phyloP scores from a whole-genome alignment of 148 eudicot species.

The Vaccinium macrocarpon region DNA sequence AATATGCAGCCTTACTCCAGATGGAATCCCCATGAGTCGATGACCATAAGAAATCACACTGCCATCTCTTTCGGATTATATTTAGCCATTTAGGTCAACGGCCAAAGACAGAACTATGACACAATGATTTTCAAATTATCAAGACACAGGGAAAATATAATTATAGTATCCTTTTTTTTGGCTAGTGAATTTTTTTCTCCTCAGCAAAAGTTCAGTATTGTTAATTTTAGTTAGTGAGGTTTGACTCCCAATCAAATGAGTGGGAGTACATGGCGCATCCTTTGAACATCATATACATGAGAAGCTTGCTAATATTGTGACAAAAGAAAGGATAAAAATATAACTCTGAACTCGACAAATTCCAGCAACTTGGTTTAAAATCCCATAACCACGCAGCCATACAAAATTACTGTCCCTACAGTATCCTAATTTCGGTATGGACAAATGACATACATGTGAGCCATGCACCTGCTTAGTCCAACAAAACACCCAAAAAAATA shows the following conservation, averaged over 20 bases:
- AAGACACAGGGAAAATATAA: neutral
- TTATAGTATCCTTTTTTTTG: too few relatives aligned
- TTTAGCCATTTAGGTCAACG: neutral
- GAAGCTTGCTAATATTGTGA: neutral
- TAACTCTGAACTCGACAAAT: neutral
- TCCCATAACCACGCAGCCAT: neutral
- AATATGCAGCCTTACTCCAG: neutral
- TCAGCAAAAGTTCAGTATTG: too few relatives aligned
- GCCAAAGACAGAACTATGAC: neutral
- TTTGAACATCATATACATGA: neutral
- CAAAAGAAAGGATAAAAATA: neutral
- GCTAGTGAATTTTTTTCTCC: too few relatives aligned
- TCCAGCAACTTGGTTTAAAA: neutral
- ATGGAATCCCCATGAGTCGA: neutral
- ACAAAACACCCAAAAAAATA: neutral
- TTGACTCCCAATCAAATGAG: too few relatives aligned
- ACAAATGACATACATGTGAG: neutral
- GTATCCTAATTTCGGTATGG: neutral
- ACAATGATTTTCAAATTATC: neutral
- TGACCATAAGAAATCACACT: neutral
- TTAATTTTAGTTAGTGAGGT: too few relatives aligned
- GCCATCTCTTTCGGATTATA: neutral
- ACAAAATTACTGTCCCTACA: slow-evolving; percentile 1
- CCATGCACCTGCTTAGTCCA: neutral
- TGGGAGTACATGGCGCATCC: neutral